These are phyloP conservation scores for Capsella rubella DNA, from an alignment of 441 rosid species.

Conservation along the genomic window DNA sequence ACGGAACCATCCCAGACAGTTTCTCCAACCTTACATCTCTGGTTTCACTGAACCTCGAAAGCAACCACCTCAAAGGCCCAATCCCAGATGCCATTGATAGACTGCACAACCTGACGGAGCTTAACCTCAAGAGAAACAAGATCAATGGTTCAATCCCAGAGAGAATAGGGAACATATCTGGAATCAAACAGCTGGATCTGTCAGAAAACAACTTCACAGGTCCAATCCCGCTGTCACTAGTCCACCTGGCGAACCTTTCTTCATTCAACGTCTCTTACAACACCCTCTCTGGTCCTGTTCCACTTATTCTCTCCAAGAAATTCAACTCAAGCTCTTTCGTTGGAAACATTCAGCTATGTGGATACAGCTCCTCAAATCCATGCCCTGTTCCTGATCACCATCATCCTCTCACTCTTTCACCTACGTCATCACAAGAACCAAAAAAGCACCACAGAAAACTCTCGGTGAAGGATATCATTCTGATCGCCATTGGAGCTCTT, in stretches of 20 bases:
- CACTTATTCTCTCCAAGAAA: constrained; percentile 54
- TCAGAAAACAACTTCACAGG: constrained; percentile 67
- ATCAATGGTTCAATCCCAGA: constrained; percentile 58
- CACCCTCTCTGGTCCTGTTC: constrained; percentile 67
- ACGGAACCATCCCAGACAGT: constrained; percentile 61
- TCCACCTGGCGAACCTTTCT: constrained; percentile 51
- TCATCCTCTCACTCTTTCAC: constrained; percentile 48
- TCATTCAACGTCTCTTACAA: constrained; percentile 72
- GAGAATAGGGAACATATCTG: constrained; percentile 54
- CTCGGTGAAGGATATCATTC: constrained; percentile 62
- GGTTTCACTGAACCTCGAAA: constrained; percentile 53
- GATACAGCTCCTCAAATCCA: constrained; percentile 56
- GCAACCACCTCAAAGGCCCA: constrained; percentile 55
- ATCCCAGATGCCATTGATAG: constrained; percentile 60
- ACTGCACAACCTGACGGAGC: constrained; percentile 61
- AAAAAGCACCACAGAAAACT: constrained; percentile 50
- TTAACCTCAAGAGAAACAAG: constrained; percentile 67
- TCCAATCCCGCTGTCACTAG: constrained; percentile 55
- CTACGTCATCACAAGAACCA: constrained; percentile 52
- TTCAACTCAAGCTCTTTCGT: constrained; percentile 70
- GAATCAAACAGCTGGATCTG: constrained; percentile 56
- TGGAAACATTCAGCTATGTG: constrained; percentile 77
- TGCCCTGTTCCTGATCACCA: constrained; percentile 51
- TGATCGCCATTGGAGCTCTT: constrained; percentile 67
- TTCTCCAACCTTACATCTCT: constrained; percentile 57